A percentile compares a stretch with the other conserved stretches of the same genome.
phyloP scores from a whole-genome alignment of 176 grass and related monocot species.

The Carex myosuroides region DNA sequence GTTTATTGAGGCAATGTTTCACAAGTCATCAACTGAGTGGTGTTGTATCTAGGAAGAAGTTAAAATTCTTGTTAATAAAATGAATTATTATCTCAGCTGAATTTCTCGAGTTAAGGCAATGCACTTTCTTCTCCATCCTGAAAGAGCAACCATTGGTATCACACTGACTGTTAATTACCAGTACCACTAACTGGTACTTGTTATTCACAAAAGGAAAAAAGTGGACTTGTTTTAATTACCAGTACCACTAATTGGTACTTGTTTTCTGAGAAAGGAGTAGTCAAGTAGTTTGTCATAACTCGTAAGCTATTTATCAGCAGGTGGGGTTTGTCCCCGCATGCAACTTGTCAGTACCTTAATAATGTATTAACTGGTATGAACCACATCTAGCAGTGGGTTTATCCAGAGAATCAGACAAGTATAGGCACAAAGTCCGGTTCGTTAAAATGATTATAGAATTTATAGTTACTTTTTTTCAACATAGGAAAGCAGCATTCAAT shows the following conservation, averaged over 20 bases:
- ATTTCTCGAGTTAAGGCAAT: not conserved
- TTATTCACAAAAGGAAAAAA: not conserved
- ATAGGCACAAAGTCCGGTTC: no score
- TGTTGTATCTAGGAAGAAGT: not conserved
- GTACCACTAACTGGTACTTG: not conserved
- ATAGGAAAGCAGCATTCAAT: no score
- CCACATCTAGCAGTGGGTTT: no score
- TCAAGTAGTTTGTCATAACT: not conserved
- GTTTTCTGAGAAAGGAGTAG: not conserved
- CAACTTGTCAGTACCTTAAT: not conserved
- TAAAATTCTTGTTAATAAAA: not conserved
- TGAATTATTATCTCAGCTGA: not conserved
- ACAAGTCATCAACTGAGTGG: conserved; percentile 11
- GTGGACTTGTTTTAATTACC: not conserved
- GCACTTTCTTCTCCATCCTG: not conserved
- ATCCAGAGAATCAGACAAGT: no score
- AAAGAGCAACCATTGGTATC: not conserved
- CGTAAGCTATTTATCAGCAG: not conserved
- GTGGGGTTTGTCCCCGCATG: no score
- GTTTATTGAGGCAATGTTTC: conserved; percentile 1
- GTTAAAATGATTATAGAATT: no score
- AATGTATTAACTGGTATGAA: no score
- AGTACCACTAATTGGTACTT: no score
- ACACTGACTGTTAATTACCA: not conserved
- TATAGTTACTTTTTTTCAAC: no score